Conservation (phyloP, 257 asterid genomes). For the Verbascum thapsus region DNA sequence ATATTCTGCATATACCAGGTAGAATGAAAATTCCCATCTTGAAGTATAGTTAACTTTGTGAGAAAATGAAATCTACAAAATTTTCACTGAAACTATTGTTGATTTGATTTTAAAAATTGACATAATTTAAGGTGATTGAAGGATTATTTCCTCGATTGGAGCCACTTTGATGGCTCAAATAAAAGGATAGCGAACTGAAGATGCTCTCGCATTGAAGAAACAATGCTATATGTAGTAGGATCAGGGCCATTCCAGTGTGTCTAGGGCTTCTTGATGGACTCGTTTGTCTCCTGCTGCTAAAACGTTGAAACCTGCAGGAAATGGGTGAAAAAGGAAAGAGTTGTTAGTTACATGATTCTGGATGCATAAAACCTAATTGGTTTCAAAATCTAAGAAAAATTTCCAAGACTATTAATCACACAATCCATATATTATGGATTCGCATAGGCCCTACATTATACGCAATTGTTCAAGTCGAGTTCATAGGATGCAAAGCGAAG, state of each 20-base stretch:
- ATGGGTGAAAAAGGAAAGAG: neutral
- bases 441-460: no score
- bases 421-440: no score
- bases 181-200: neutral
- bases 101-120: neutral
- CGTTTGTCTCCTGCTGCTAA: constrained; percentile 80
- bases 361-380: no score
- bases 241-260: constrained; percentile 59
- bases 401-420: no score
- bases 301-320: constrained; percentile 70
- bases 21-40: no score
- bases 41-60: no score
- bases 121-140: neutral
- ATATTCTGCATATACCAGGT: no score
- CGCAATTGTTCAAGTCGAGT: no score
- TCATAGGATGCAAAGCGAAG: no score
- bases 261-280: constrained; percentile 65
- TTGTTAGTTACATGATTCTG: neutral
- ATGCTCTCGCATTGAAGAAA: neutral
- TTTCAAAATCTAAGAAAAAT: no score
- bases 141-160: neutral
- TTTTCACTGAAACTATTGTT: no score
- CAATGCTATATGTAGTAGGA: neutral
- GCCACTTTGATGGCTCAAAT: neutral
- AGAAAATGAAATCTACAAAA: no score